These are phyloP conservation scores for Tagetes erecta DNA, from an alignment of 129 eudicot species.

Conservation along the genomic window DNA sequence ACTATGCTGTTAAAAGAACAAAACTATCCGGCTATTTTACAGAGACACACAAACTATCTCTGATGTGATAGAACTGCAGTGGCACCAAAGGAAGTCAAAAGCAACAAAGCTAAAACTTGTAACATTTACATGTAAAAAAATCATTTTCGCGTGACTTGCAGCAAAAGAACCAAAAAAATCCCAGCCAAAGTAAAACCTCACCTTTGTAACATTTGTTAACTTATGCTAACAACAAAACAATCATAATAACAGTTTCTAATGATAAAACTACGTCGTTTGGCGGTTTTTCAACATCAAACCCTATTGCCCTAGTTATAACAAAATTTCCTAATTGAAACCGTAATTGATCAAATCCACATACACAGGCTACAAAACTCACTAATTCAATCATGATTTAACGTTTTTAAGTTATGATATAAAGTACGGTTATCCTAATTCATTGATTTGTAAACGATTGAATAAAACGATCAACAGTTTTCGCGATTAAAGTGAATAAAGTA, in stretches of 20 bases:
- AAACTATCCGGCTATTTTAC: not conserved
- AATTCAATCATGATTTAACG: not conserved
- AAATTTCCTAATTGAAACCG: constrained; percentile 16
- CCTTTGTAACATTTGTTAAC: too few relatives aligned
- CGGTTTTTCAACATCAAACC: not conserved
- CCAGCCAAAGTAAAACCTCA: too few relatives aligned
- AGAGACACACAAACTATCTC: not conserved
- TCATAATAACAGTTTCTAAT: too few relatives aligned
- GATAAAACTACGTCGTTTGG: too few relatives aligned
- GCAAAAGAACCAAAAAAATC: too few relatives aligned
- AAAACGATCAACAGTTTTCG: not conserved
- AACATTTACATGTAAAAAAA: too few relatives aligned
- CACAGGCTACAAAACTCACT: not conserved
- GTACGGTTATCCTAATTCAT: not conserved
- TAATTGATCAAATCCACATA: not conserved
- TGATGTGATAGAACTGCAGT: not conserved
- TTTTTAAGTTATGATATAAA: not conserved
- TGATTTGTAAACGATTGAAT: not conserved
- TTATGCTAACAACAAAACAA: too few relatives aligned
- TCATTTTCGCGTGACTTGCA: too few relatives aligned
- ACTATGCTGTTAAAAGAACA: not conserved
- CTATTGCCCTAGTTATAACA: constrained; percentile 5
- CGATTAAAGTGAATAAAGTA: not conserved
- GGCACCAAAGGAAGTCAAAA: too few relatives aligned
- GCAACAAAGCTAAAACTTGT: too few relatives aligned